Percentiles rank a stretch among this genome's conserved stretches.
phyloP scores from a whole-genome alignment of 1,284 basidiomycete species.

The Trametes pubescens region DNA sequence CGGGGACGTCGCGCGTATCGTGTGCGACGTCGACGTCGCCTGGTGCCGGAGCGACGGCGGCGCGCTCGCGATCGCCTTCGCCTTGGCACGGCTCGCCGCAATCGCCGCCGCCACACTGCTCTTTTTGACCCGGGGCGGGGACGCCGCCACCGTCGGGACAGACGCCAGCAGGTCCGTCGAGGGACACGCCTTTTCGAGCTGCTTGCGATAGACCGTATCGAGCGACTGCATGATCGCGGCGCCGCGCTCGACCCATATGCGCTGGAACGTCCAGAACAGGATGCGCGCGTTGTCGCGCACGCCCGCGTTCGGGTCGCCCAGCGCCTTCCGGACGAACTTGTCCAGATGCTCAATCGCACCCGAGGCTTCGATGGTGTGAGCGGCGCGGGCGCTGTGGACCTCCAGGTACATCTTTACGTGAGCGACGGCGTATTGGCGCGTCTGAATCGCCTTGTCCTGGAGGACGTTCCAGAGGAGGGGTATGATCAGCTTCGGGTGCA shows the following conservation, averaged over 20 bases:
- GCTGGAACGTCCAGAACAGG: constrained; percentile 85
- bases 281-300: constrained; percentile 81
- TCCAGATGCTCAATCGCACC: constrained; percentile 78
- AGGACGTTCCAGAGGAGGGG: constrained; percentile 76
- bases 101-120: constrained; percentile 82
- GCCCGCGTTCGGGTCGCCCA: constrained; percentile 82
- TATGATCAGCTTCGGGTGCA: constrained; percentile 76
- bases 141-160: constrained; percentile 49
- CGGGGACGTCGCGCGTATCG: constrained; percentile 52
- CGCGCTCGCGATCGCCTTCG: constrained; percentile 81
- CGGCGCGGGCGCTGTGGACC: constrained; percentile 69
- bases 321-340: constrained; percentile 72
- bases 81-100: constrained; percentile 84
- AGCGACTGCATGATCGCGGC: constrained; percentile 70
- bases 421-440: constrained; percentile 71
- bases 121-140: constrained; percentile 66
- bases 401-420: constrained; percentile 83
- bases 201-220: constrained; percentile 79
- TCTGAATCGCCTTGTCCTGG: constrained; percentile 88
- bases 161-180: constrained; percentile 53
- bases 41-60: constrained; percentile 81
- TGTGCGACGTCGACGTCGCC: constrained; percentile 71
- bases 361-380: constrained; percentile 67
- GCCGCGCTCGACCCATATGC: constrained; percentile 79
- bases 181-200: constrained; percentile 87